Base-by-base conservation (phyloP, 345 rosid genomes). In the Pugionium dolabratum region DNA sequence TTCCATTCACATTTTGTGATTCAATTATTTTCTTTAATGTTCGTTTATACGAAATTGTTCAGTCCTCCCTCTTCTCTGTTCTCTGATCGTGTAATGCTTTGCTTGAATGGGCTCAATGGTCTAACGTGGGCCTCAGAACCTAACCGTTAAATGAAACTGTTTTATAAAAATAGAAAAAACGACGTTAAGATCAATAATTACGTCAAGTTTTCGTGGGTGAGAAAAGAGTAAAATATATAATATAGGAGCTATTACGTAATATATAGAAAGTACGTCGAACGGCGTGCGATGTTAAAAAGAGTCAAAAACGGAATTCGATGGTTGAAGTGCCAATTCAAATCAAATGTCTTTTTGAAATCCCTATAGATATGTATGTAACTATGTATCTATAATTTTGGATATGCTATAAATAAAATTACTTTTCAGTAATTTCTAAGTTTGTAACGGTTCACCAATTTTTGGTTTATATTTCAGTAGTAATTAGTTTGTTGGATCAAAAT, bases 261-360 rank as follows among this genome's bases (percentile, higher is more conserved):
- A 9, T 4, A 31, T 8, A 52, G 44, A 11, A 53, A 61, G 62
- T 70, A 35, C 66, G 59, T 44, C 54, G 60, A 69, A 70, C 75
- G 56, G 64, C 56, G 64, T 71, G 70, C 64, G 9, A 65, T 55
- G 70, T 71, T 52, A 72, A 65, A 65, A 65, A 66, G 59, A 29
- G 51, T 61, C 71, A 72, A 49, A 64, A 71, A 64, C 47, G 64
- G 71, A 49, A 72, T 72, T 65, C 76, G 66, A 50, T 42, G 71
- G 31, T 47, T 66, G 66, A 72, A 59, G 48, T 72, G 71, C 76
- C 71, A 66, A 72, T 65, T 65, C 76, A 36, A 65, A 43, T 41
- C 49, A 64, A 64, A 72, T 72, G 46, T 65, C 66, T 72, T 65
- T 72, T 64, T 64, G 65, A 72, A 72, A 37, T 37, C 57, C 51